Evolutionary conservation across 192 early-diverging fungal genomes (phyloP).

Genomic region (Rhizoclosmatium sp.): DNA sequence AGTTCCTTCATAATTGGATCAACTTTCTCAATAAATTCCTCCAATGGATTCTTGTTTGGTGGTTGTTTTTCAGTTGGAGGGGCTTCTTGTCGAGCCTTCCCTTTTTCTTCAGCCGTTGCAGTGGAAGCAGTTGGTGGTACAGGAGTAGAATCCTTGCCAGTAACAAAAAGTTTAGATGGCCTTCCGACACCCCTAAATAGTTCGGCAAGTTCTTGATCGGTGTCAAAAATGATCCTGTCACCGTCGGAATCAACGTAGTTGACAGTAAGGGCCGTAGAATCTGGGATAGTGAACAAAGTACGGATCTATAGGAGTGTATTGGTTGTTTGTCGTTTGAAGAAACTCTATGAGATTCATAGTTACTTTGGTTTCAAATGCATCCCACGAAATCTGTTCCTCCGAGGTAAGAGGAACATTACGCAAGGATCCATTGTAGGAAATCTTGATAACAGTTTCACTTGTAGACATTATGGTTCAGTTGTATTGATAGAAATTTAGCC

Average conservation of each 20-base stretch:
- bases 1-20: slow-evolving; percentile 30
- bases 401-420: slow-evolving; percentile 7
- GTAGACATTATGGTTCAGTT: not conserved
- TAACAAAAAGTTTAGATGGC: slow-evolving; percentile 8
- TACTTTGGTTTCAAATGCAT: slow-evolving; percentile 22
- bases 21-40: slow-evolving; percentile 29
- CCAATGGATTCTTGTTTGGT: slow-evolving; percentile 6
- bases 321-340: not conserved
- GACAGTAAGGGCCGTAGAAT: slow-evolving; percentile 22
- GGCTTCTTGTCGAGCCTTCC: not conserved
- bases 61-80: not conserved
- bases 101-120: not conserved
- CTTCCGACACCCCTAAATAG: not conserved
- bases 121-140: not conserved
- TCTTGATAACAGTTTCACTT: slow-evolving; percentile 9
- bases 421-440: slow-evolving; percentile 26
- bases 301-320: slow-evolving; percentile 31
- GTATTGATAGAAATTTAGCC: too few species aligned
- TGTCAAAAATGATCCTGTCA: slow-evolving; percentile 43
- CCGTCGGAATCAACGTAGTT: slow-evolving; percentile 41
- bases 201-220: slow-evolving; percentile 40
- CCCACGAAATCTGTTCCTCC: slow-evolving; percentile 22
- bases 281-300: slow-evolving; percentile 25
- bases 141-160: not conserved
- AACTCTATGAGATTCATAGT: not conserved